phyloP scores from a whole-genome alignment of 805 yeast genomes.

The Sugiyamaella mastotermitis region DNA sequence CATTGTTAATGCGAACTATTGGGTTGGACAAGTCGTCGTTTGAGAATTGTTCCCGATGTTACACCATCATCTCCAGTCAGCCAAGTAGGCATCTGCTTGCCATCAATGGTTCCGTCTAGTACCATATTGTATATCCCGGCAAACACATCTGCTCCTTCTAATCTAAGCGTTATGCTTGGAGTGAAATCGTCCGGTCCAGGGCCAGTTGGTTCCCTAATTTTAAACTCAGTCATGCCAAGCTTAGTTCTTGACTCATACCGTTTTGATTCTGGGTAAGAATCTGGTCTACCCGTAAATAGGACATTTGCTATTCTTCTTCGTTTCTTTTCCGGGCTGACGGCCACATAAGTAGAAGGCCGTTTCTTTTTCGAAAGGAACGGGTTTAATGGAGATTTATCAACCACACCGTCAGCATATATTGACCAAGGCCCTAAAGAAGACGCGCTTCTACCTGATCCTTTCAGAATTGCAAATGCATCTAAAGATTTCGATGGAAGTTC shows the following conservation, averaged over 20 bases:
- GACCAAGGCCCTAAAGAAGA: slow-evolving; percentile 69
- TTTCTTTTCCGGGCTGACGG: slow-evolving; percentile 14
- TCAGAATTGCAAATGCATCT: slow-evolving; percentile 49
- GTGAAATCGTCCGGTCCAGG: background rate
- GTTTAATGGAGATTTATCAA: slow-evolving; percentile 61
- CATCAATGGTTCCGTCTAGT: slow-evolving; percentile 41
- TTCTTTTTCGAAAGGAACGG: too few species aligned
- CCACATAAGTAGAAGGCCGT: too few species aligned
- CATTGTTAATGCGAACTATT: slow-evolving; percentile 1
- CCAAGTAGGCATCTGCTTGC: slow-evolving; percentile 65
- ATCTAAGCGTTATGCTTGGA: slow-evolving; percentile 23
- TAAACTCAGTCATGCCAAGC: slow-evolving; percentile 15
- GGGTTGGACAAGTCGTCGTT: slow-evolving; percentile 31
- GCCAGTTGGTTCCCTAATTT: slow-evolving; percentile 3
- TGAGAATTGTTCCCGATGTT: slow-evolving; percentile 40
- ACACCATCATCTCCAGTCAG: slow-evolving; percentile 68
- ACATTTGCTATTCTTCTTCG: slow-evolving; percentile 44
- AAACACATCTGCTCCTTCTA: slow-evolving; percentile 67
- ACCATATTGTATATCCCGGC: slow-evolving; percentile 74
- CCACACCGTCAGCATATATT: slow-evolving; percentile 55
- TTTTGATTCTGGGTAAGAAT: slow-evolving; percentile 3
- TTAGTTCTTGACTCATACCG: slow-evolving; percentile 13
- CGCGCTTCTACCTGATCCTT: slow-evolving; percentile 55
- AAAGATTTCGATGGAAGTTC: slow-evolving; percentile 41
- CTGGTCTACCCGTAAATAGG: slow-evolving; percentile 52